phyloP scores from a whole-genome alignment of 2,329 filamentous ascomycete species.

The Xylaria polymorpha region DNA sequence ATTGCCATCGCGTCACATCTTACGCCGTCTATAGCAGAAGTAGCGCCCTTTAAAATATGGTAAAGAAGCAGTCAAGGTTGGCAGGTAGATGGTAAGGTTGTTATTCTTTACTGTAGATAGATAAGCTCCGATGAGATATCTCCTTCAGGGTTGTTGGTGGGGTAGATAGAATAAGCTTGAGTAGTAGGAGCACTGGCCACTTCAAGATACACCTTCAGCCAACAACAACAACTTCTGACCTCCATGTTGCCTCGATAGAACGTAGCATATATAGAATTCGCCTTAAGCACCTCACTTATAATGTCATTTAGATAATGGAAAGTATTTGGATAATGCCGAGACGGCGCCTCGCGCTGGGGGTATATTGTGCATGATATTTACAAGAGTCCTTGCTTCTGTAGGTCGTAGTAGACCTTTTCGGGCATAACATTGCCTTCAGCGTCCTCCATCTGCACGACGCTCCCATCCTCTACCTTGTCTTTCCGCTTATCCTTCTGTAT shows the following conservation, averaged over 20 bases:
- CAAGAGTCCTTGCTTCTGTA: slow-evolving; percentile 90
- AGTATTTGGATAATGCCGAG: background rate
- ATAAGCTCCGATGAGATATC: too few relatives aligned
- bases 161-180: background rate
- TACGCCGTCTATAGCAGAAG: background rate
- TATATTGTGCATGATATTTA: slow-evolving; percentile 54
- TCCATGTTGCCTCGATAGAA: too few relatives aligned
- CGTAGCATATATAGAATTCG: background rate
- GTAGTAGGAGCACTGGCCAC: background rate
- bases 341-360: background rate
- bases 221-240: too few relatives aligned
- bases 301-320: background rate
- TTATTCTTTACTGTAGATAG: too few relatives aligned
- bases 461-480: slow-evolving; percentile 79
- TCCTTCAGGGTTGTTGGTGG: background rate
- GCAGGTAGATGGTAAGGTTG: too few relatives aligned
- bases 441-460: slow-evolving; percentile 98
- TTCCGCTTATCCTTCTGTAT: slow-evolving; percentile 87
- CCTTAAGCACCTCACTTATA: background rate
- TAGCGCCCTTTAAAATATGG: background rate
- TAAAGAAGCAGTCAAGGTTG: background rate
- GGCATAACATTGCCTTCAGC: slow-evolving; percentile 98
- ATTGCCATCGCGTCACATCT: slow-evolving; percentile 30
- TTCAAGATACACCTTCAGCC: background rate
- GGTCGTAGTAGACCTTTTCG: slow-evolving; percentile 95